Percentiles rank a stretch among this genome's conserved stretches.
Conservation (phyloP, 805 yeast genomes). For the Ogataea dorogensis region DNA sequence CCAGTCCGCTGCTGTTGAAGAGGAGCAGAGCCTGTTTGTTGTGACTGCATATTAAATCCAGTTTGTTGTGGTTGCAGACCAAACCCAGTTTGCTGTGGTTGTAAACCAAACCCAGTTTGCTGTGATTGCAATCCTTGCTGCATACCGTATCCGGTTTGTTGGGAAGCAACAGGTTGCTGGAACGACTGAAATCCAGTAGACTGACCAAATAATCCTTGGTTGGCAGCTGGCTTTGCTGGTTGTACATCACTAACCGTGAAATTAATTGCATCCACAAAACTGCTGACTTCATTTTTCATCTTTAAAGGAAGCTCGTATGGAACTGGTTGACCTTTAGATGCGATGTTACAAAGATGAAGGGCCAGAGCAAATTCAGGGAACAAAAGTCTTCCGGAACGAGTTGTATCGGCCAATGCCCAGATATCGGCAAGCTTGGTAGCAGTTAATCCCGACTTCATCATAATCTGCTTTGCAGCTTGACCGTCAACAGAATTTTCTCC, state of each 20-base stretch:
- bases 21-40: slow-evolving; percentile 17
- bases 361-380: slow-evolving; percentile 95
- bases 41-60: slow-evolving; percentile 35
- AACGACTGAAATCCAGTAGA: slow-evolving; percentile 13
- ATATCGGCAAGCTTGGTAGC: slow-evolving; percentile 78
- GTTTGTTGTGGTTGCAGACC: slow-evolving; percentile 66
- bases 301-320: slow-evolving; percentile 72
- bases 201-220: slow-evolving; percentile 13
- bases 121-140: slow-evolving; percentile 7
- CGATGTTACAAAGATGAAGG: slow-evolving; percentile 78
- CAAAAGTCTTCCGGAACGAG: slow-evolving; percentile 76
- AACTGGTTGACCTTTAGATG: slow-evolving; percentile 72
- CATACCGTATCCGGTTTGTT: slow-evolving; percentile 6
- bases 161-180: slow-evolving; percentile 15
- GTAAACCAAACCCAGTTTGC: slow-evolving; percentile 10
- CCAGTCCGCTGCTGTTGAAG: slow-evolving; percentile 72
- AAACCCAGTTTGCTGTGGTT: slow-evolving; percentile 8
- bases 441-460: slow-evolving; percentile 74
- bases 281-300: slow-evolving; percentile 78
- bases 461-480: slow-evolving; percentile 71
- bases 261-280: slow-evolving; percentile 86
- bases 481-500: slow-evolving; percentile 72
- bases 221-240: slow-evolving; percentile 1
- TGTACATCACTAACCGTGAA: slow-evolving; percentile 63
- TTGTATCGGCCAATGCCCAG: slow-evolving; percentile 91